Conservation (phyloP, 768 basidiomycete species). For the Dentipellis fragilis region DNA sequence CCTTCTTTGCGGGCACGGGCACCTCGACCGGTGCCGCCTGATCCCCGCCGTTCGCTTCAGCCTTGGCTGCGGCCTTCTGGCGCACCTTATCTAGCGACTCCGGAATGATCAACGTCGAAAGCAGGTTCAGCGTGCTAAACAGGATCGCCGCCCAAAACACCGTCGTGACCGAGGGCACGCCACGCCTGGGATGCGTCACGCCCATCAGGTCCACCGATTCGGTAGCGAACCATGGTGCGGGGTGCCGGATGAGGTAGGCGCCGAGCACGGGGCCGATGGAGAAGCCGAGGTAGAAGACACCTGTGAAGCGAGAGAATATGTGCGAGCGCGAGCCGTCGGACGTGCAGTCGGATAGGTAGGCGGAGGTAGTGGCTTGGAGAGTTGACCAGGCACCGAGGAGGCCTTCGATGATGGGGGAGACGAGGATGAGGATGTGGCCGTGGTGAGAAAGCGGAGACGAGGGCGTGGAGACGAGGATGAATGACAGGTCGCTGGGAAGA, state of each 20-base stretch:
- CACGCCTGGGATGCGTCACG: constrained; percentile 11
- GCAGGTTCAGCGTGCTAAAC: constrained; percentile 35
- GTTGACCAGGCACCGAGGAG: constrained; percentile 71
- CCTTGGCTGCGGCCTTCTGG: constrained; percentile 25
- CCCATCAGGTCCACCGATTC: constrained; percentile 19
- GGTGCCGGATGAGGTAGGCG: constrained; percentile 37
- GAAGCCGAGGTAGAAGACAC: constrained; percentile 69
- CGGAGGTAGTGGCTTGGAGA: constrained; percentile 52
- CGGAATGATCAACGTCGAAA: constrained; percentile 47
- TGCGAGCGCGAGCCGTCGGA: constrained; percentile 72
- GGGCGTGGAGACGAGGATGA: constrained; percentile 68
- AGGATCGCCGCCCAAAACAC: constrained; percentile 46
- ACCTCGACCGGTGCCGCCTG: background rate
- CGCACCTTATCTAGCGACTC: constrained; percentile 30
- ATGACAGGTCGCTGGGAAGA: constrained; percentile 56
- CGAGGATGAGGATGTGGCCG: constrained; percentile 63
- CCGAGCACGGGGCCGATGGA: constrained; percentile 71
- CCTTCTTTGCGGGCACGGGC: constrained; percentile 12
- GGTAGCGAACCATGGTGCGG: background rate
- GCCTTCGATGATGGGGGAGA: constrained; percentile 76
- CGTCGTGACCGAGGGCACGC: constrained; percentile 29
- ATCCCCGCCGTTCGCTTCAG: constrained; percentile 10
- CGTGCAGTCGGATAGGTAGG: constrained; percentile 68
- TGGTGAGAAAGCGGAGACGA: constrained; percentile 49
- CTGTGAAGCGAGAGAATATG: constrained; percentile 49